phyloP scores from a whole-genome alignment of 2,329 filamentous ascomycete species.

The Sphaerulina populicola region DNA sequence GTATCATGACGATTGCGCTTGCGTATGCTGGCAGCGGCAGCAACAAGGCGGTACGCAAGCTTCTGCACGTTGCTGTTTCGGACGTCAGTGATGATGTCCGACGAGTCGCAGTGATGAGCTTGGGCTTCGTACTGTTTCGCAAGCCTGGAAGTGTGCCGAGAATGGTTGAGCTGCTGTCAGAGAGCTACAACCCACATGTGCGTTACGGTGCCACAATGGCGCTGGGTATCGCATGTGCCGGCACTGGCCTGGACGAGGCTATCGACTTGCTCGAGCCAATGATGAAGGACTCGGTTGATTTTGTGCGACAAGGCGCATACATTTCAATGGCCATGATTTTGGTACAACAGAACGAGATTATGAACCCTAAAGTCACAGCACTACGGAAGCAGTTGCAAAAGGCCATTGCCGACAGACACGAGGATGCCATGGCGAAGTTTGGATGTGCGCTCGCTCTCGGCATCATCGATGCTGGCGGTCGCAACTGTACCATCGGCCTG shows the following conservation, averaged over 20 bases:
- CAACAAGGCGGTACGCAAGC: conserved; percentile 95
- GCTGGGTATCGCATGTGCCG: conserved; percentile 92
- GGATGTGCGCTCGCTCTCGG: conserved; percentile 87
- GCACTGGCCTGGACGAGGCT: conserved; percentile 89
- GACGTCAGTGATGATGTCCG: conserved; percentile 98
- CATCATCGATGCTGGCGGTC: conserved; percentile 94
- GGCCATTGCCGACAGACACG: conserved; percentile 86
- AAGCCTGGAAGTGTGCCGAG: conserved; percentile 95
- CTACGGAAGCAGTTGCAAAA: conserved; percentile 92
- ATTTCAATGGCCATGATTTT: conserved; percentile 96
- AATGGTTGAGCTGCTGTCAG: conserved; percentile 96
- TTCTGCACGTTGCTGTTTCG: conserved; percentile 92
- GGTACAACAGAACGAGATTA: conserved; percentile 97
- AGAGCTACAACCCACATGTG: conserved; percentile 98
- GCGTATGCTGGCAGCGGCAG: conserved; percentile 95
- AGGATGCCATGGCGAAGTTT: conserved; percentile 99
- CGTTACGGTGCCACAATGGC: conserved; percentile 98
- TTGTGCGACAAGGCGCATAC: conserved; percentile 90
- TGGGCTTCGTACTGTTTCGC: conserved; percentile 96
- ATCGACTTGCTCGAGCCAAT: conserved; percentile 96
- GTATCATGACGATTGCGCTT: conserved; percentile 96
- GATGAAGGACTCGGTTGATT: conserved; percentile 98
- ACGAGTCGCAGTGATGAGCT: conserved; percentile 89
- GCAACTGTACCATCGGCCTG: conserved; percentile 95
- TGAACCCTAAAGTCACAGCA: conserved; percentile 90